phyloP scores from a whole-genome alignment of 164 flowering plant genomes.

The Brasenia schreberi region DNA sequence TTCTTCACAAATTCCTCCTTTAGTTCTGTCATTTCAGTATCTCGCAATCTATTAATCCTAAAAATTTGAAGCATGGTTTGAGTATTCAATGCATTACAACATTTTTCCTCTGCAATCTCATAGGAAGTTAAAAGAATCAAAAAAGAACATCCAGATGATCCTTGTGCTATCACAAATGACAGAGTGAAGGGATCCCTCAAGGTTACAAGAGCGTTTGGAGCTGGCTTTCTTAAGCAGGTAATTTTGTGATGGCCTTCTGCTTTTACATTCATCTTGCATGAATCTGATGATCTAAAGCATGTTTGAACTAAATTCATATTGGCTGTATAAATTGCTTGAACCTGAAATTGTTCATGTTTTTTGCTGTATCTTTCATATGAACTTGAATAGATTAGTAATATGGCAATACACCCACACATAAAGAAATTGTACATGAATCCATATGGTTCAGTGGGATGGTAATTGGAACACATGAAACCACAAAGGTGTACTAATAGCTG shows the following conservation, averaged over 20 bases:
- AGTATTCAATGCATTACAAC: too few species aligned
- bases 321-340: too few species aligned
- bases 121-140: conserved; percentile 65
- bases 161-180: conserved; percentile 45
- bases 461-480: not conserved
- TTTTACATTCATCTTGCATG: not conserved
- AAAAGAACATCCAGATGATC: conserved; percentile 67
- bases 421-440: not conserved
- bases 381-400: not conserved
- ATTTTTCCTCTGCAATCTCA: not conserved
- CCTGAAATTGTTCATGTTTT: too few species aligned
- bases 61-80: not conserved
- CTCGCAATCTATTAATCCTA: not conserved
- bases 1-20: not conserved
- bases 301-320: too few species aligned
- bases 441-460: not conserved
- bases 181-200: conserved; percentile 83
- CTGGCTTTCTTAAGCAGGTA: conserved; percentile 92
- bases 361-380: too few species aligned
- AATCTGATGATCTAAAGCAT: too few species aligned
- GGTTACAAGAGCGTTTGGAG: conserved; percentile 91
- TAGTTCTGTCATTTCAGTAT: not conserved
- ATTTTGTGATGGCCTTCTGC: not conserved
- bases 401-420: not conserved
- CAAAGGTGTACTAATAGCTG: not conserved